Base-by-base conservation (phyloP, 192 early-diverging fungal genomes). In the Coemansia guatemalensis region DNA sequence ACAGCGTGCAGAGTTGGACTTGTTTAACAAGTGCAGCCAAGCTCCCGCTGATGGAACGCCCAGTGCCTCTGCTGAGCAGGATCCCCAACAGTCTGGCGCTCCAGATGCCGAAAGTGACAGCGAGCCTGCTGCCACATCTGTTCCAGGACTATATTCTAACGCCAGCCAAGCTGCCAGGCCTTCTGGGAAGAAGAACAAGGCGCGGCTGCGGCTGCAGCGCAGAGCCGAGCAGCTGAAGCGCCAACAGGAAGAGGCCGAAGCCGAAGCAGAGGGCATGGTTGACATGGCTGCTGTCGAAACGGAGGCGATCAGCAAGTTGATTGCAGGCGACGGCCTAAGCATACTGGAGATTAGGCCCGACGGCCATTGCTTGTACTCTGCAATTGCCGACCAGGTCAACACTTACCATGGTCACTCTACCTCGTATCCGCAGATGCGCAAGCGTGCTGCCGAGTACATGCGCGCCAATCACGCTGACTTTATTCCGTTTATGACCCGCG, bases 351-450 rank as follows among this genome's bases (percentile, higher is more conserved):
- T 98, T 39, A 75, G 73, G 17, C 85, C 94, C 4, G 94, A 98
- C 72, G 96, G 96, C 2, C 96, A 98, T 73, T 98, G 96, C 68
- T 73, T 98, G 41, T 98, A 94, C 78, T 92, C 92, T 71, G 91
- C 95, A 3, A 67, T 98, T 71, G 86, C 89, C 0, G 89, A 95
- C 83, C 95, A 98, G 68, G 56, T 95, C 2, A 62, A 48, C 30
- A 69, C 80, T 27, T 82, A 82, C 65, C 81, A 88, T 56, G 73
- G 83, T 21, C 69, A 69, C 30, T 27, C 78, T 54, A 83, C 84
- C 2, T 48, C 65, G 9, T 91, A 91, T 61, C 69, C 82, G 39
- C 76, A 92, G 23, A 74, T 95, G 68, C 85, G 96, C 53, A 69
- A 82, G 27, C 64, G 83, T 17, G 88, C 93, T 4, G 92, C 96